Evolutionary conservation across 2,329 filamentous ascomycete species (phyloP), one percentile per base, ranked within the genome.

Genomic region (Aspergillus ibericus): DNA sequence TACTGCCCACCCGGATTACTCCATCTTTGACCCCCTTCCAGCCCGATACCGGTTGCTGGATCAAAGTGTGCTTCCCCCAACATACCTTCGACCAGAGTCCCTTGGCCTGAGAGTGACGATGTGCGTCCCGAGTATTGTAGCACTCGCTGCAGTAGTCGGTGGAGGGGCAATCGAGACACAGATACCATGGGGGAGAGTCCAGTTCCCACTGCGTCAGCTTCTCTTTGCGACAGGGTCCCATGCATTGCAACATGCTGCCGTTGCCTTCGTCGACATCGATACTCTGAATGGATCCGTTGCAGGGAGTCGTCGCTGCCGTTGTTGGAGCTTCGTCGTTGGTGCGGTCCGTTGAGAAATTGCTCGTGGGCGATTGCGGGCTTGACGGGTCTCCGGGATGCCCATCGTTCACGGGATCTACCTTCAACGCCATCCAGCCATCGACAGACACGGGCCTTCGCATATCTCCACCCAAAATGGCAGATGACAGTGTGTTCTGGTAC

Each of bases 21-120:
- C 44, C 44, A 10, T 48, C 44, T n/a, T 32, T 48, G 15, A 48
- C 44, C 15, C 44, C 44, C 44, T 16, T 29, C 44, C 44, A 48
- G 8, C 44, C 44, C 4, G 8, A 16, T 10, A 48, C 27, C n/a
- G 44, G 44, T 16, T 48, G 44, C n/a, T 32, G 25, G 8, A 48
- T 48, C n/a, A 48, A 18, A 4, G 15, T 32, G 44, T 48, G 44
- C 15, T 32, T 48, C 2, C 44, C 44, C 44, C 44, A 48, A 15
- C 44, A 48, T n/a, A 48, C n/a, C n/a, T 48, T 48, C 7, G 44
- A 48, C 44, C 44, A 48, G n/a, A 48, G 44, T 10, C 44, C 44
- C 44, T 29, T 48, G 25, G 15, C 15, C 9, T 5, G 25, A 5
- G 44, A 48, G 15, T 16, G 1, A 3, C 25, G 22, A 9, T 18